phyloP scores from a whole-genome alignment of 371 early-diverging fungal species.

The Saksenaea vasiformis region DNA sequence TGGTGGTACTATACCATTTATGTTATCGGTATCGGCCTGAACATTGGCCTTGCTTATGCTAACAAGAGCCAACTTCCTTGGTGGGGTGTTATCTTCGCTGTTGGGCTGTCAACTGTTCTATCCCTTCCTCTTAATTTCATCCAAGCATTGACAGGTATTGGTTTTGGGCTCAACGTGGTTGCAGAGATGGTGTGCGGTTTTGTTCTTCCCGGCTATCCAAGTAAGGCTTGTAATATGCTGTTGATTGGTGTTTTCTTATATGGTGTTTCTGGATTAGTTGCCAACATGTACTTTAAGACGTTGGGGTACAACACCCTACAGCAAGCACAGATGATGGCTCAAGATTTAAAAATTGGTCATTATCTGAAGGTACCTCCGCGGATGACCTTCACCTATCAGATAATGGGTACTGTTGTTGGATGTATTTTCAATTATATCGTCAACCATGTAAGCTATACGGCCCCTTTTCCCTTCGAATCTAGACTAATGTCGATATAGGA shows the following conservation, averaged over 20 bases:
- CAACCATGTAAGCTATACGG: conserved; percentile 24
- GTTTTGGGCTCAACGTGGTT: conserved; percentile 60
- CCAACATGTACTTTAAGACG: conserved; percentile 56
- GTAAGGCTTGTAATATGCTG: conserved; percentile 11
- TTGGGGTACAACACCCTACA: conserved; percentile 56
- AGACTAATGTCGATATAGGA: conserved; percentile 17
- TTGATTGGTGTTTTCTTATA: not conserved
- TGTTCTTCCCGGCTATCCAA: conserved; percentile 41
- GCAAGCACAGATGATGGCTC: conserved; percentile 57
- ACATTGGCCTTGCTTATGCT: conserved; percentile 65
- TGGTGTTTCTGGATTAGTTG: conserved; percentile 33
- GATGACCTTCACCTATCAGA: conserved; percentile 57
- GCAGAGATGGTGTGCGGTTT: conserved; percentile 62
- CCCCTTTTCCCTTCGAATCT: not conserved
- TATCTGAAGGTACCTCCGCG: conserved; percentile 79
- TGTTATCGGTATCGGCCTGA: conserved; percentile 56
- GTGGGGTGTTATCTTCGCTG: conserved; percentile 76
- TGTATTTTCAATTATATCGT: conserved; percentile 55
- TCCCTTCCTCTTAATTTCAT: conserved; percentile 44
- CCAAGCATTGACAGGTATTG: conserved; percentile 39
- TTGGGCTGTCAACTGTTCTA: conserved; percentile 46
- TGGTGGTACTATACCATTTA: conserved; percentile 77
- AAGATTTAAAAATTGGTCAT: conserved; percentile 72
- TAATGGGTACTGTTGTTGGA: conserved; percentile 63
- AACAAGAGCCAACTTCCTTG: conserved; percentile 59